Conservation (phyloP, 1,284 basidiomycete genomes). For the Cutaneotrichosporon mucoides region DNA sequence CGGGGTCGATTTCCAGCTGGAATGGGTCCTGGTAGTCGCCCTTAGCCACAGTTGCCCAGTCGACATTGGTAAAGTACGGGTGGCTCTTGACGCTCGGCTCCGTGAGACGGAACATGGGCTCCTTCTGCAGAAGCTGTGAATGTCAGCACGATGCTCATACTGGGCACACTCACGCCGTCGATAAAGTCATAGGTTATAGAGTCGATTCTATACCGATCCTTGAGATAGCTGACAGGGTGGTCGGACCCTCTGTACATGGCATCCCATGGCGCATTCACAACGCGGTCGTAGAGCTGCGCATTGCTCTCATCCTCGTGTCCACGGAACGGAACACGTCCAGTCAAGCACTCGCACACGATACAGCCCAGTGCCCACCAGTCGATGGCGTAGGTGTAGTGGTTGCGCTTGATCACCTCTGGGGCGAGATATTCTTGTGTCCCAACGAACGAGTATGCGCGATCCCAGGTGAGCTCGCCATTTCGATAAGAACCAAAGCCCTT, state of each 20-base stretch:
- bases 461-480: constrained; percentile 22
- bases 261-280: constrained; percentile 38
- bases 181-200: constrained; percentile 92
- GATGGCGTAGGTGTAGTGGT: constrained; percentile 88
- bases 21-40: constrained; percentile 68
- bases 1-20: constrained; percentile 87
- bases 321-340: constrained; percentile 39
- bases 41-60: constrained; percentile 34
- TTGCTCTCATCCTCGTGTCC: constrained; percentile 21
- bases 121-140: constrained; percentile 78
- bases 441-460: constrained; percentile 28
- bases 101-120: constrained; percentile 81
- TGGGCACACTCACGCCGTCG: constrained; percentile 60
- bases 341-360: constrained; percentile 86
- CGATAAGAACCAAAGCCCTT: constrained; percentile 23
- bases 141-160: no score
- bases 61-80: constrained; percentile 91
- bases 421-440: constrained; percentile 83
- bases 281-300: constrained; percentile 20
- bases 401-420: constrained; percentile 86
- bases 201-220: constrained; percentile 60
- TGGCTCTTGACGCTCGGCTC: constrained; percentile 82
- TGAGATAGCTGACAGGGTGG: constrained; percentile 12
- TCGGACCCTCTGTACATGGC: constrained; percentile 26
- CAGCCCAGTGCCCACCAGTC: constrained; percentile 99